Base-by-base conservation (phyloP, 2,329 filamentous ascomycete species). In the Zalaria sp. region DNA sequence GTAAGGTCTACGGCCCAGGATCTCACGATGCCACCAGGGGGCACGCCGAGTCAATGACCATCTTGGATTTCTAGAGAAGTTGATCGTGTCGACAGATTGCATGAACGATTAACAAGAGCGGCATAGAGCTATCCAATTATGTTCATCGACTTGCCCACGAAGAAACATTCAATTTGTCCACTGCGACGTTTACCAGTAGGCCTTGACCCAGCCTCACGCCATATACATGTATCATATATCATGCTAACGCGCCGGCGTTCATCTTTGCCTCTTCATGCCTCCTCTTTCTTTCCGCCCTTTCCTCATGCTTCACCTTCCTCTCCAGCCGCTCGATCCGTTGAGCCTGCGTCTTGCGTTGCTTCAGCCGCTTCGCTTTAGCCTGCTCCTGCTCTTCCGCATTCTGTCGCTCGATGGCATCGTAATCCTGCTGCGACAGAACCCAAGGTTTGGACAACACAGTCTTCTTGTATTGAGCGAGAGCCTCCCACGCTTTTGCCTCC, bases 401-500 rank as follows among this genome's bases (percentile, higher is more conserved):
- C 41, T 46, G 47, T 25, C 59, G 47, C 56, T 58, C 64, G 11
- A 76, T 57, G 38, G 50, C 53, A 42, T 57, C 60, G 36, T 67
- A 55, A 46, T 75, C 63, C 27, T 57, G 54, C 0, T 57, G 52
- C 1, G 53, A 59, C 36, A 81, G 46, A 3, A 61, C 50, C 76
- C 77, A 79, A 2, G 73, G 72, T 40, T 57, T 58, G 3, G 59
- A 60, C 25, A 80, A 60, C 1, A 75, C 62, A 8, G 67, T 58
- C 6, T 63, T 52, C 36, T 70, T 63, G 51, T 70, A 75, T 27
- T 62, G 54, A 3, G 66, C 63, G 11, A 67, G 63, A 47, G 72
- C 67, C 1, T 63, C 59, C 65, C 76, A 72, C 28, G 71, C 71
- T 5, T 54, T 53, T 38, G 68, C 66, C 51, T 80, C 77, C 27